Base-by-base conservation (phyloP, 2,329 filamentous ascomycete species). In the Botrytis squamosa region DNA sequence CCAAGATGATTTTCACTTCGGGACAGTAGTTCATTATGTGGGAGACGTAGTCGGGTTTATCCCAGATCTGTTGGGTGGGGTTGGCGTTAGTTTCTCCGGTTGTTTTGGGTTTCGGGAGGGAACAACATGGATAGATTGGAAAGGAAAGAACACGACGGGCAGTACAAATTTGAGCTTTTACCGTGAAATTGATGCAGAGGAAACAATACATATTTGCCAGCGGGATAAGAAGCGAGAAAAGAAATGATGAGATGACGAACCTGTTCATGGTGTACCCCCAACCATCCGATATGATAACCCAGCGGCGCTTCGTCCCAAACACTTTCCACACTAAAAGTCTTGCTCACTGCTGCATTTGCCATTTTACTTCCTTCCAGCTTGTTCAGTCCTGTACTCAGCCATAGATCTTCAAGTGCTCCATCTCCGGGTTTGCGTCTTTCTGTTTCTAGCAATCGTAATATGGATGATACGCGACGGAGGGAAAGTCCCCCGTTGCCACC, bases 21-120 rank as follows among this genome's bases (percentile, higher is more conserved):
- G 87, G 88, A 75, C 88, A 89, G 80, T 89, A 89, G 29, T 85
- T 82, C 75, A 88, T 86, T 38, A 88, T 87, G 71, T 83, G 80
- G 76, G 84, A 83, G 49, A 87, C 82, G 74, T 84, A 82, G 2
- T 76, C 78, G 2, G 80, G 80, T 68, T 85, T 80, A 73, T 83
- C 83, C 87, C 87, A 89, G 25, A 88, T 84, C 4, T 78, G 22
- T 7, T 3, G 12, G 12, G 81, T 82, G 29, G 82, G 3, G 80
- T 36, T 80, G 75, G 5, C 74, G 77, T 60, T 20, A 72, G 70
- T 44, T 57, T 33, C 12, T 16, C 14, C 0, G 4, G 16, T 7
- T 55, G 0, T 14, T 9, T 16, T 9, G 8, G 5, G 36, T 4
- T 29, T 40, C n/a, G 2, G n/a, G 1, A 14, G 9, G 9, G 10